Evolutionary conservation across 805 yeast genomes (phyloP).

Genomic region (Metschnikowia borealis): DNA sequence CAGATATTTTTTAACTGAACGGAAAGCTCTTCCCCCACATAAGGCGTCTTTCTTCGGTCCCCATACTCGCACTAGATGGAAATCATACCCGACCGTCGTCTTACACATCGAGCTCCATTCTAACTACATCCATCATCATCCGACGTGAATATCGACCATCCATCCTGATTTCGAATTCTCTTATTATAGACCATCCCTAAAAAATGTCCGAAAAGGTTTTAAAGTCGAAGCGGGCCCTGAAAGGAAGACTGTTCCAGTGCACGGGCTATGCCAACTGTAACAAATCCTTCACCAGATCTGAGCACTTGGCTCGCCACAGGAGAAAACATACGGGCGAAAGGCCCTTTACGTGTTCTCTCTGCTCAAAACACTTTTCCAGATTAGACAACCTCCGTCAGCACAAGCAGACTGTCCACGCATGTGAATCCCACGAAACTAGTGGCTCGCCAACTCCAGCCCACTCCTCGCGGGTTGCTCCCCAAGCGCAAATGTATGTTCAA

Average conservation of each 20-base stretch:
- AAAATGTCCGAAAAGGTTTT: slow-evolving; percentile 3
- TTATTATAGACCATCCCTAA: neutral
- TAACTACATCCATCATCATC: neutral
- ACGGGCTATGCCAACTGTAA: slow-evolving; percentile 80
- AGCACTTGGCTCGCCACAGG: slow-evolving; percentile 88
- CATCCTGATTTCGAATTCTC: neutral
- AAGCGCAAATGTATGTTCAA: neutral
- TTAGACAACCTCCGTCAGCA: slow-evolving; percentile 89
- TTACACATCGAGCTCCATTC: neutral
- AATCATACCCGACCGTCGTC: neutral
- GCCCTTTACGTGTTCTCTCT: slow-evolving; percentile 84
- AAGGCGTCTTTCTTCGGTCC: neutral
- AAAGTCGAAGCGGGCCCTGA: slow-evolving; percentile 37
- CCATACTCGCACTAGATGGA: neutral
- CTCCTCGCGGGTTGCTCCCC: slow-evolving; percentile 1
- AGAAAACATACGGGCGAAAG: slow-evolving; percentile 93
- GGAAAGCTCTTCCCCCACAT: neutral
- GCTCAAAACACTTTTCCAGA: slow-evolving; percentile 74
- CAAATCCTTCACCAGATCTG: slow-evolving; percentile 88
- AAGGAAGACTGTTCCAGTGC: slow-evolving; percentile 75
- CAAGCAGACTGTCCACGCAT: slow-evolving; percentile 65
- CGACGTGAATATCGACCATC: neutral
- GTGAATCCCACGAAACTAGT: slow-evolving; percentile 26
- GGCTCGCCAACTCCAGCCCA: slow-evolving; percentile 1
- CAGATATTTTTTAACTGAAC: neutral